phyloP scores from a whole-genome alignment of 768 basidiomycete genomes.

The Amanita rubescens region DNA sequence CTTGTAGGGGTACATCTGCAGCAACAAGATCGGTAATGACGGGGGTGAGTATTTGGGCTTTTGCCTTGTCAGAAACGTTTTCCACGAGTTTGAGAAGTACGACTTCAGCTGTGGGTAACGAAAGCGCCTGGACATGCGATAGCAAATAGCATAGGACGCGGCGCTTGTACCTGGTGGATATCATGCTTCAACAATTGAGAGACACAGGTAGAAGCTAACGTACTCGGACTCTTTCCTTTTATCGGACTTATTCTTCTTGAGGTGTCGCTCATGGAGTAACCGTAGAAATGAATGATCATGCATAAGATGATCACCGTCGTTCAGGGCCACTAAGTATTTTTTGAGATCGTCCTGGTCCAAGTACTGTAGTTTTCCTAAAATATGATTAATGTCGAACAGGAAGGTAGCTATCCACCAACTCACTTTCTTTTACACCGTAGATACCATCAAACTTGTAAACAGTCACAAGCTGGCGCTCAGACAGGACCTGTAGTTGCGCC shows the following conservation, averaged over 20 bases:
- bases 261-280: constrained; percentile 52
- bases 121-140: constrained; percentile 67
- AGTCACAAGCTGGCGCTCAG: constrained; percentile 35
- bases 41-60: constrained; percentile 50
- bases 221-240: constrained; percentile 48
- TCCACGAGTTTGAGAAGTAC: constrained; percentile 43
- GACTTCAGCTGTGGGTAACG: constrained; percentile 38
- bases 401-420: constrained; percentile 16
- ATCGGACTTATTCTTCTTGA: constrained; percentile 40
- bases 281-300: constrained; percentile 55
- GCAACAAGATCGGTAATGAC: constrained; percentile 36
- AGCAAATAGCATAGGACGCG: constrained; percentile 69
- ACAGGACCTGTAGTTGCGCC: constrained; percentile 32
- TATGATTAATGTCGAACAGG: constrained; percentile 7
- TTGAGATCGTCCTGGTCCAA: constrained; percentile 57
- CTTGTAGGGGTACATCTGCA: neutral
- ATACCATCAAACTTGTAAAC: constrained; percentile 71
- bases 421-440: constrained; percentile 57
- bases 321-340: constrained; percentile 48
- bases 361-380: constrained; percentile 51
- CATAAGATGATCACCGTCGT: constrained; percentile 44
- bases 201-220: constrained; percentile 16
- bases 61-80: constrained; percentile 39
- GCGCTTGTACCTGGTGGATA: constrained; percentile 50
- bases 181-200: constrained; percentile 1